phyloP scores from a whole-genome alignment of 352 stramenopile genomes.

The Phytophthora citricola region DNA sequence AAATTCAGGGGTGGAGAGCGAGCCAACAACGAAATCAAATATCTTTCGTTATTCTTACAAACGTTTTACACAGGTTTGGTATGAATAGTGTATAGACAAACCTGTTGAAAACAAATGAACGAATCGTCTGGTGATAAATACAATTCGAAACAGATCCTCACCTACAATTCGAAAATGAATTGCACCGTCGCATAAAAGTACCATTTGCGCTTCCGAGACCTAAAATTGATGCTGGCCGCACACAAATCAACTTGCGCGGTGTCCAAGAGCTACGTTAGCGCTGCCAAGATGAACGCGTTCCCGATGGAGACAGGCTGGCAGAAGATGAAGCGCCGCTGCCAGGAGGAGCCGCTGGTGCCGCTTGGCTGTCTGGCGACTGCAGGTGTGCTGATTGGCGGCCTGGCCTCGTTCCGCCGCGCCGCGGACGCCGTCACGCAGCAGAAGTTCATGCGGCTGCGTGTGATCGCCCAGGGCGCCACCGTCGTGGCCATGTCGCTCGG shows the following conservation, averaged over 20 bases:
- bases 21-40: constrained; percentile 21
- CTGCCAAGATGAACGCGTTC: constrained; percentile 33
- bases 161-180: constrained; percentile 23
- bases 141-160: constrained; percentile 9
- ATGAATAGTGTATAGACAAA: background rate
- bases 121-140: constrained; percentile 23
- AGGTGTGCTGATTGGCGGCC: constrained; percentile 63
- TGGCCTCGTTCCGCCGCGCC: constrained; percentile 71
- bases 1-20: constrained; percentile 43
- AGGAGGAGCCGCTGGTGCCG: constrained; percentile 81
- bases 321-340: constrained; percentile 82
- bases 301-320: constrained; percentile 74
- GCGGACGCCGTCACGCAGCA: constrained; percentile 80
- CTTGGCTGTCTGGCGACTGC: constrained; percentile 70
- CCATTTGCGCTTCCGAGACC: background rate
- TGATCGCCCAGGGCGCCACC: constrained; percentile 76
- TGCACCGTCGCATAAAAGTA: constrained; percentile 6
- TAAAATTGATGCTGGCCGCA: background rate
- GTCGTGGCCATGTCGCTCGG: constrained; percentile 71
- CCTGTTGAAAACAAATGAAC: constrained; percentile 5
- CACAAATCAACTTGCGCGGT: constrained; percentile 26
- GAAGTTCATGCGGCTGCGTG: constrained; percentile 80
- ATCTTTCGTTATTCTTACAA: constrained; percentile 4
- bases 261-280: constrained; percentile 3
- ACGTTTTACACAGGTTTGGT: background rate